Conservation (phyloP, 2,329 filamentous ascomycete genomes). For the Pseudogymnoascus verrucosus region DNA sequence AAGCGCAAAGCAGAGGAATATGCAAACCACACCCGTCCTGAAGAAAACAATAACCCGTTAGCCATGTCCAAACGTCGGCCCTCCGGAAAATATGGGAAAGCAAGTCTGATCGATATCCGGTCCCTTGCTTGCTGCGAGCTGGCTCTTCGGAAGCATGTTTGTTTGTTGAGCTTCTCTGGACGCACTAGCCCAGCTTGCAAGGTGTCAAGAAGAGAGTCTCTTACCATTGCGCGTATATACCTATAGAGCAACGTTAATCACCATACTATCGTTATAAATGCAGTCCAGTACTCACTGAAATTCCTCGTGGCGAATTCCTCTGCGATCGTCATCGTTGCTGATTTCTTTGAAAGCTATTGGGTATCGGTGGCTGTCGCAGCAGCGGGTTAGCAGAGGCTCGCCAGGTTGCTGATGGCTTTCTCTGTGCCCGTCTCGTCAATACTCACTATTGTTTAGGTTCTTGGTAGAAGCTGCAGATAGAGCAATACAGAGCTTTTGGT, state of each 20-base stretch:
- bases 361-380: constrained; percentile 1
- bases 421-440: neutral
- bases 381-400: constrained; percentile 1
- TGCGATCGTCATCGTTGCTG: constrained; percentile 57
- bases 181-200: neutral
- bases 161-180: neutral
- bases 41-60: constrained; percentile 8
- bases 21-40: constrained; percentile 63
- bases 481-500: neutral
- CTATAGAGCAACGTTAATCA: neutral
- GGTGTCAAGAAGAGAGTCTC: constrained; percentile 6
- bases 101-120: neutral
- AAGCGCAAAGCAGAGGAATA: constrained; percentile 62
- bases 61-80: neutral
- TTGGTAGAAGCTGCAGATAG: constrained; percentile 1
- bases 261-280: constrained; percentile 10
- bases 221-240: constrained; percentile 10
- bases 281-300: constrained; percentile 52
- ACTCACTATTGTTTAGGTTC: neutral
- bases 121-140: constrained; percentile 1
- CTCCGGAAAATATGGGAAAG: neutral
- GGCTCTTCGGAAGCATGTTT: neutral
- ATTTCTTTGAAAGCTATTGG: constrained; percentile 10
- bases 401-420: neutral
- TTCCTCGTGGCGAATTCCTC: constrained; percentile 67